Conservation (phyloP, 192 early-diverging fungal species). For the Phlyctochytrium planicorne region DNA sequence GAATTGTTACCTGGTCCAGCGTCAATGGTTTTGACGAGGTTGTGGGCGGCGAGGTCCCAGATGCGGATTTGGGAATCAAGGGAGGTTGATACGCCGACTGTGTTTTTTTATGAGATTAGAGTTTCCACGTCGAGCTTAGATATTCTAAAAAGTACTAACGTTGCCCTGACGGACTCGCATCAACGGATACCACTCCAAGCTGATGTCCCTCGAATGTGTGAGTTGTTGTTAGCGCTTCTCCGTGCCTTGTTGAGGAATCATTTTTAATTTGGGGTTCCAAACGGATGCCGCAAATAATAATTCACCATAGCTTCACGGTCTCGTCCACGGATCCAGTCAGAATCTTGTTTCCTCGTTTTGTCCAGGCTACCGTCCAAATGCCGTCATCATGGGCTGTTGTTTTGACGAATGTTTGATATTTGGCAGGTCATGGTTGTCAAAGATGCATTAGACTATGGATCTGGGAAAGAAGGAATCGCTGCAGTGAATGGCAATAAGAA, state of each 20-base stretch:
- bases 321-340: conserved; percentile 77
- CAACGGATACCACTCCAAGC: conserved; percentile 75
- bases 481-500: too few species aligned
- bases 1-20: conserved; percentile 52
- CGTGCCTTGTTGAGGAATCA: conserved; percentile 49
- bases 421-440: too few species aligned
- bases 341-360: conserved; percentile 60
- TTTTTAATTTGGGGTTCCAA: not conserved
- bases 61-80: conserved; percentile 75
- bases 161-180: conserved; percentile 57
- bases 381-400: conserved; percentile 83
- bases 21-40: conserved; percentile 59
- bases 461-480: too few species aligned
- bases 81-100: conserved; percentile 71
- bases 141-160: conserved; percentile 20
- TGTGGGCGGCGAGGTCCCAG: conserved; percentile 66
- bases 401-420: too few species aligned
- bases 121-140: not conserved
- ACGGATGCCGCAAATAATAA: not conserved
- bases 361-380: conserved; percentile 84
- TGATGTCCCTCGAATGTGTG: conserved; percentile 72
- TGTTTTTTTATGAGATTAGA: not conserved
- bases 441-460: too few species aligned
- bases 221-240: conserved; percentile 50
- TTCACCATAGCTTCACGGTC: conserved; percentile 77